Conservation (phyloP, 225 moss, liverwort and hornwort species). For the Bryoerythrophyllum caledonicum region DNA sequence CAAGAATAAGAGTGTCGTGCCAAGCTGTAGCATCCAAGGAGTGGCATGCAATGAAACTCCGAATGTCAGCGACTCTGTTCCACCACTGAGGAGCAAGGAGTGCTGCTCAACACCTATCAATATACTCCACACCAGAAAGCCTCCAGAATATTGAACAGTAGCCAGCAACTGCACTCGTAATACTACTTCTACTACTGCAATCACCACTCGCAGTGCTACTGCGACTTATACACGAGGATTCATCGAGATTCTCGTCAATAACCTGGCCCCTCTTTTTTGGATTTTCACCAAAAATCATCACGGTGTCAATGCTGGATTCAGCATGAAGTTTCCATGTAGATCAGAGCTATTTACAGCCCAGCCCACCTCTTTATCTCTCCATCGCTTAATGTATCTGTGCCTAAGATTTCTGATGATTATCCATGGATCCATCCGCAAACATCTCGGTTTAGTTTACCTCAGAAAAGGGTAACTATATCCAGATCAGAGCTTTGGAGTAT, state of each 20-base stretch:
- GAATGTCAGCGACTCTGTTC: neutral
- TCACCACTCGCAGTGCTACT: neutral
- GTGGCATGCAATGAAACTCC: neutral
- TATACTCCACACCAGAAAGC: neutral
- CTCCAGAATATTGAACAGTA: neutral
- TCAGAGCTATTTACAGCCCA: neutral
- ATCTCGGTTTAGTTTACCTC: neutral
- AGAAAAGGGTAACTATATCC: neutral
- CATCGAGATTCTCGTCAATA: neutral
- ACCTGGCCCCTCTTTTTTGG: neutral
- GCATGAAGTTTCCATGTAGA: neutral
- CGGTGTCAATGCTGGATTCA: conserved; percentile 16
- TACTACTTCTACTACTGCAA: no score
- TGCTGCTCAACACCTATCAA: neutral
- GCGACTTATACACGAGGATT: conserved; percentile 2
- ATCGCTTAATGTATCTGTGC: neutral
- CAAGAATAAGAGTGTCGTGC: conserved; percentile 19
- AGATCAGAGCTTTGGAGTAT: neutral
- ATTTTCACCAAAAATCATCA: conserved; percentile 15
- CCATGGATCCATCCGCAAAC: neutral
- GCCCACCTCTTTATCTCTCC: neutral
- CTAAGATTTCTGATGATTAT: no score
- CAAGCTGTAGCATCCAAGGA: conserved; percentile 24
- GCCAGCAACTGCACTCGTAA: no score
- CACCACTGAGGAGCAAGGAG: neutral